A percentile compares a stretch with the other conserved stretches of the same genome.
These are phyloP conservation scores for Mycena epipterygia DNA, from an alignment of 768 basidiomycete species.

Conservation along the genomic window DNA sequence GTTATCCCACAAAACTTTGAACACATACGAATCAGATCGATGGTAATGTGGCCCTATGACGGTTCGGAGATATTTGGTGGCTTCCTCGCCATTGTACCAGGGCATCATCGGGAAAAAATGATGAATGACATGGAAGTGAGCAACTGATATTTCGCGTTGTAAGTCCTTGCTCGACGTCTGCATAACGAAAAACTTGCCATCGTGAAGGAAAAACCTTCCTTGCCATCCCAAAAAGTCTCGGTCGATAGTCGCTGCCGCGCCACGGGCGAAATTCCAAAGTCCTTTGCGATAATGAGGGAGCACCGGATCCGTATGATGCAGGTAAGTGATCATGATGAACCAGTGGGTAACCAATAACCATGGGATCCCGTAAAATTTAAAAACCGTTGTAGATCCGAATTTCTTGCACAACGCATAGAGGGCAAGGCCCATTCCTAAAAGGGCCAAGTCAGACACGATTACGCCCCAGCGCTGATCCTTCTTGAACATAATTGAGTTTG, in stretches of 20 bases:
- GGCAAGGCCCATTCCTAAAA: constrained; percentile 55
- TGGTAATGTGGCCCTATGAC: not conserved
- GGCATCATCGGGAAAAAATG: constrained; percentile 10
- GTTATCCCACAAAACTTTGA: constrained; percentile 3
- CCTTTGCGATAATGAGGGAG: constrained; percentile 70
- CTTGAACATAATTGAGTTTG: constrained; percentile 30
- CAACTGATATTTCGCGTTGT: not conserved
- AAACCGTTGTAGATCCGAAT: constrained; percentile 54
- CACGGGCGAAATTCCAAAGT: constrained; percentile 73
- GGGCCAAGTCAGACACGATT: not conserved
- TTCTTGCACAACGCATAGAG: constrained; percentile 54
- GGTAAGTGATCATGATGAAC: constrained; percentile 71
- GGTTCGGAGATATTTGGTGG: not conserved
- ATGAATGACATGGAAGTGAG: constrained; percentile 4
- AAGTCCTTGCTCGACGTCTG: not conserved
- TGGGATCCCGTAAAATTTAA: constrained; percentile 65
- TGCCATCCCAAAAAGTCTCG: constrained; percentile 72
- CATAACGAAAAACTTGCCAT: constrained; percentile 41
- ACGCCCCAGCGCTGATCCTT: not conserved
- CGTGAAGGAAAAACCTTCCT: constrained; percentile 77
- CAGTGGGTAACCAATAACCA: constrained; percentile 71
- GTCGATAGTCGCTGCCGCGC: constrained; percentile 73
- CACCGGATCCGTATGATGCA: constrained; percentile 71
- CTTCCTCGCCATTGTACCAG: not conserved
- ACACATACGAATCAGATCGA: not conserved